Percentiles rank a stretch among this genome's conserved stretches.
Evolutionary conservation across 805 yeast species (phyloP).

Genomic region (Candida dendrica): DNA sequence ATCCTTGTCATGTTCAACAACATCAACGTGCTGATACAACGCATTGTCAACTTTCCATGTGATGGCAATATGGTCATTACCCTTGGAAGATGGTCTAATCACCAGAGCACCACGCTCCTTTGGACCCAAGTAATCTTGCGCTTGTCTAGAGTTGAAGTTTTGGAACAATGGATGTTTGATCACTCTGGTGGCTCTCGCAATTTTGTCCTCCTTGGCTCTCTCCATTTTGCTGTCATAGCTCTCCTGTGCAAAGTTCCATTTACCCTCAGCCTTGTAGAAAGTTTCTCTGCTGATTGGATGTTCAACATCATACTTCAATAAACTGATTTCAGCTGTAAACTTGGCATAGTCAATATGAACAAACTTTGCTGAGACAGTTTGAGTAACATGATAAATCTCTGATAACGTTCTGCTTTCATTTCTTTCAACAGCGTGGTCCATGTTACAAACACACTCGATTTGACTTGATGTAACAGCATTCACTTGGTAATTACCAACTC

Average conservation of each 20-base stretch:
- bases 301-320: constrained; percentile 58
- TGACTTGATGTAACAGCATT: constrained; percentile 48
- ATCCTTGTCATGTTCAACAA: constrained; percentile 65
- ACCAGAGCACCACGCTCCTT: constrained; percentile 87
- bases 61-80: constrained; percentile 79
- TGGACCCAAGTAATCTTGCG: constrained; percentile 89
- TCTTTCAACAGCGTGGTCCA: constrained; percentile 39
- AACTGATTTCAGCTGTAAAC: constrained; percentile 67
- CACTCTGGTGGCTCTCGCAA: constrained; percentile 64
- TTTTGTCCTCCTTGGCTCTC: constrained; percentile 52
- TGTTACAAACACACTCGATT: constrained; percentile 51
- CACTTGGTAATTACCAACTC: constrained; percentile 44
- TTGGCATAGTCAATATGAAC: constrained; percentile 62
- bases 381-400: constrained; percentile 50
- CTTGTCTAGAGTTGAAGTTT: constrained; percentile 76
- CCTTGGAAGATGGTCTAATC: constrained; percentile 89
- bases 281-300: constrained; percentile 30
- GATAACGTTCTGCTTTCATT: constrained; percentile 38
- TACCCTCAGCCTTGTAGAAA: constrained; percentile 44
- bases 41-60: constrained; percentile 96
- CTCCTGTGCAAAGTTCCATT: constrained; percentile 81
- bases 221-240: constrained; percentile 54
- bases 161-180: constrained; percentile 89
- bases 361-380: constrained; percentile 82
- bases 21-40: constrained; percentile 85